Evolutionary conservation across 1,139 yeast species (phyloP).

Genomic region (Diutina mesorugosa): DNA sequence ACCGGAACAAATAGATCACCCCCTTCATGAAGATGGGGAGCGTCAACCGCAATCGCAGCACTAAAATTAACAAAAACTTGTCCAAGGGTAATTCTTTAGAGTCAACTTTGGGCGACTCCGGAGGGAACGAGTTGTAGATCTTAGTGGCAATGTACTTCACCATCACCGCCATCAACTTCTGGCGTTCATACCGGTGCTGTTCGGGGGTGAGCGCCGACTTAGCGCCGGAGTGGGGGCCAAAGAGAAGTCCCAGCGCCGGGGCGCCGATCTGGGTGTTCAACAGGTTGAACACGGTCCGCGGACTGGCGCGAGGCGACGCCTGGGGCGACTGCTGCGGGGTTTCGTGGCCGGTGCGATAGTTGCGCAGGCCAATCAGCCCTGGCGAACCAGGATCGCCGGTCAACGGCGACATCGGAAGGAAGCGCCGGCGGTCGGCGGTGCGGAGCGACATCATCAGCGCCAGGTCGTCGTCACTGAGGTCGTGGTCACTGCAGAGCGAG

Average conservation of each 20-base stretch:
- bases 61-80: constrained; percentile 24
- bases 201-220: constrained; percentile 2
- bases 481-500: neutral
- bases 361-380: neutral
- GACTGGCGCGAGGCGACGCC: neutral
- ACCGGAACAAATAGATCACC: constrained; percentile 30
- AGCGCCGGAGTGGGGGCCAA: neutral
- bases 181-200: constrained; percentile 9
- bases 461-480: neutral
- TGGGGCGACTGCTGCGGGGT: neutral
- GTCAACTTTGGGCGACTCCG: constrained; percentile 14
- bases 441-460: constrained; percentile 1
- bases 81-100: constrained; percentile 28
- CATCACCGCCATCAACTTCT: constrained; percentile 29
- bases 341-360: neutral
- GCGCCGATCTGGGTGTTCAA: neutral
- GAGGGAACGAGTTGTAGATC: constrained; percentile 34
- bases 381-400: neutral
- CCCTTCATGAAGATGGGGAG: constrained; percentile 29
- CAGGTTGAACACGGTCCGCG: neutral
- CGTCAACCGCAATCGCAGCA: constrained; percentile 25
- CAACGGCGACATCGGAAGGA: neutral
- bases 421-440: neutral
- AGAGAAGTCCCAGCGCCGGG: neutral
- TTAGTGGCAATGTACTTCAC: constrained; percentile 34